These are phyloP conservation scores for Oryza coarctata DNA, from an alignment of 176 grass and related monocot species.

Conservation along the genomic window DNA sequence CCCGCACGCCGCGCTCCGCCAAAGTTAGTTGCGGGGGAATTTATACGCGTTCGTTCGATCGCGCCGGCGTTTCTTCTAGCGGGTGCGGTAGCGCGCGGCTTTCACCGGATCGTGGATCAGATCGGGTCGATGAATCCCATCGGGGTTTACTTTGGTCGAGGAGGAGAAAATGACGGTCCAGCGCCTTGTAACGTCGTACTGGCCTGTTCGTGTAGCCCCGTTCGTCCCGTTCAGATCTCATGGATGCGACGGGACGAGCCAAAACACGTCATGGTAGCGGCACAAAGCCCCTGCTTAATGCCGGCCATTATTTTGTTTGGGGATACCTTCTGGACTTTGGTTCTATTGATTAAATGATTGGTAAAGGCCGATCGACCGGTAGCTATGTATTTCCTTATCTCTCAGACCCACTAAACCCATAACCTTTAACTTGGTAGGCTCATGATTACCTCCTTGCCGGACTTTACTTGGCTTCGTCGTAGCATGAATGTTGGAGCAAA, in stretches of 20 bases:
- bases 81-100: background rate
- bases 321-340: background rate
- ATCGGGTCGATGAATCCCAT: background rate
- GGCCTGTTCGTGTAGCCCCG: background rate
- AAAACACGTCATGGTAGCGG: background rate
- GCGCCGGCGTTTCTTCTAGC: background rate
- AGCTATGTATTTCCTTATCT: background rate
- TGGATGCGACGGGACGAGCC: background rate
- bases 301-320: conserved; percentile 1
- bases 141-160: background rate
- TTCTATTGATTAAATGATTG: conserved; percentile 20
- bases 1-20: background rate
- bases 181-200: background rate
- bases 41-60: background rate
- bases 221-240: background rate
- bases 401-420: background rate
- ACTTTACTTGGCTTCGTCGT: background rate
- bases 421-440: background rate
- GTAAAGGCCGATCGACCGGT: conserved; percentile 23
- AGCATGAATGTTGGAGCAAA: background rate
- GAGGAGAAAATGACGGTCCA: background rate
- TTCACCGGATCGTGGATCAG: background rate
- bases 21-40: conserved; percentile 22
- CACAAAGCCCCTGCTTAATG: background rate
- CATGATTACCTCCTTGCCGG: background rate